Base-by-base conservation (phyloP, 2,329 filamentous ascomycete species). In the Delphinella strobiligena region DNA sequence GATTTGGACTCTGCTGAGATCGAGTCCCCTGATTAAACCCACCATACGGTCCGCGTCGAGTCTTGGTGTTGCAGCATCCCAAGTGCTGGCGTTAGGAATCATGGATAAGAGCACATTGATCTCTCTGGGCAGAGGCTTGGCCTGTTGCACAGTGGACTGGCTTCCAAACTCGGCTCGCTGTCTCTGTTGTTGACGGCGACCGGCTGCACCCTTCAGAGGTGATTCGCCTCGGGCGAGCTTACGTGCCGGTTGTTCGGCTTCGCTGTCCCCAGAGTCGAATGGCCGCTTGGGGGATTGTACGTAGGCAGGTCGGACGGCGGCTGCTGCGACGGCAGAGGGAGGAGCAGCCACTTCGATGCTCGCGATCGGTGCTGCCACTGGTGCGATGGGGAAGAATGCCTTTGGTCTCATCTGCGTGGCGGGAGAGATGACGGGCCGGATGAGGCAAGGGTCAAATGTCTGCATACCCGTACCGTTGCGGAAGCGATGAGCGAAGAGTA, bases 171-270 rank as follows among this genome's bases (percentile, higher is more conserved):
- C 24, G 41, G 44, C 31, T 37, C 47, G 24, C 46, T 85, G 79
- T 55, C 41, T 27, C 41, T 49, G 91, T 82, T 45, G 52, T 91
- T 85, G 16, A 93, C 88, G 80, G 41, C 88, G 80, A 18, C 86
- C 85, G 29, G 89, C 86, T 1, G 85, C 84, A 11, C 86, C 86
- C 58, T 96, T 98, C 29, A 96, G 71, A 0, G 93, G 91, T 4
- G 89, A 96, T 41, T 84, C 87, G n/a, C 82, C 88, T 33, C 93
- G 78, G 36, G 80, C 75, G 37, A 95, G 72, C 59, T 96, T 95
- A 50, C 88, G 83, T 1, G 87, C 85, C 15, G 83, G 80, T 48
- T 71, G 64, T 40, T 80, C 77, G 45, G 80, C 79, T 29, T 85
- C 80, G 5, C 69, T 69, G 31, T 94, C 87, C 43, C 34, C 34